These are phyloP conservation scores for Penicillium capsulatum DNA, from an alignment of 2,329 filamentous ascomycete species.

Conservation along the genomic window DNA sequence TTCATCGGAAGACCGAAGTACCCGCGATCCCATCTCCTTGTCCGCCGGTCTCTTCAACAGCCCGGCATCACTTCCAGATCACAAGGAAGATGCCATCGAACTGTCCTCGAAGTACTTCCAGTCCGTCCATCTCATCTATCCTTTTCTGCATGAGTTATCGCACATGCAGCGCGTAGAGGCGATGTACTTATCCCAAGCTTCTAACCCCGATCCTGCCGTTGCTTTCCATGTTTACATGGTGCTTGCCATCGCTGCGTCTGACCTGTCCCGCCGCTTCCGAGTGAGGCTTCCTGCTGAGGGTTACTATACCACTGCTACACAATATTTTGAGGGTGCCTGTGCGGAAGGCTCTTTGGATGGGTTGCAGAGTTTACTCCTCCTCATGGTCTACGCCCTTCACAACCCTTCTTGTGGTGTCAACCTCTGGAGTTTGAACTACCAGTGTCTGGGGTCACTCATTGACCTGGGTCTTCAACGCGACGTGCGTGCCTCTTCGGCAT, in stretches of 20 bases:
- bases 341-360: constrained; percentile 49
- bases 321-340: constrained; percentile 46
- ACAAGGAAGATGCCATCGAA: constrained; percentile 39
- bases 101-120: constrained; percentile 49
- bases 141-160: constrained; percentile 47
- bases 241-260: constrained; percentile 47
- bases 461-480: constrained; percentile 53
- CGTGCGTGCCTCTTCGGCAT: constrained; percentile 37
- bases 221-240: constrained; percentile 54
- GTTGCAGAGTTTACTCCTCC: constrained; percentile 45
- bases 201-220: constrained; percentile 28
- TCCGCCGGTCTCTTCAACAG: constrained; percentile 27
- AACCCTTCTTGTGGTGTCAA: constrained; percentile 49
- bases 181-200: constrained; percentile 31
- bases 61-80: constrained; percentile 27
- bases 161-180: constrained; percentile 37
- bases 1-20: constrained; percentile 4
- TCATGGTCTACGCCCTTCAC: constrained; percentile 49
- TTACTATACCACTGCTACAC: constrained; percentile 49
- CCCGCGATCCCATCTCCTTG: constrained; percentile 17
- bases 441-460: constrained; percentile 50
- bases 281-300: constrained; percentile 47
- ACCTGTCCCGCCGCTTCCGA: constrained; percentile 44
- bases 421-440: constrained; percentile 55
- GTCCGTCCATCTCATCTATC: constrained; percentile 48